Conservation (phyloP, 441 rosid genomes). For the Theobroma grandiflorum region DNA sequence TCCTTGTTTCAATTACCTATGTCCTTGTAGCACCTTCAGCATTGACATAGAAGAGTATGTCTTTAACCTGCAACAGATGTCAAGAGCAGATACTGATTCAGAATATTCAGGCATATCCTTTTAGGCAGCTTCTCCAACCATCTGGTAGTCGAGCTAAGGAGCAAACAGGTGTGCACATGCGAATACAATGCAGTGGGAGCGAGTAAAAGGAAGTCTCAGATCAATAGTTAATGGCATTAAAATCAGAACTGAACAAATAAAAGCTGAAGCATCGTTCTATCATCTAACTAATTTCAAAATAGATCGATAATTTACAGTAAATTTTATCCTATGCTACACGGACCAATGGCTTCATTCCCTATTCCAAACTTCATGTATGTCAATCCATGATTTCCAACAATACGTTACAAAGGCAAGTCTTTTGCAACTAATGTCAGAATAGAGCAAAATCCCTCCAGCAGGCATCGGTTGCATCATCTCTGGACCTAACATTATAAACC, state of each 20-base stretch:
- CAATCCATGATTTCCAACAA: constrained; percentile 33
- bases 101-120: not conserved
- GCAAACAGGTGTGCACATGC: not conserved
- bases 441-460: constrained; percentile 28
- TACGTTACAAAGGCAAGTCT: constrained; percentile 7
- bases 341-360: constrained; percentile 71
- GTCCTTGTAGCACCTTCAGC: not conserved
- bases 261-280: constrained; percentile 20
- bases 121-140: not conserved
- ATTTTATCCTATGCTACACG: constrained; percentile 47
- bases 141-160: not conserved
- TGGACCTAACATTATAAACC: constrained; percentile 33
- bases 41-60: not conserved
- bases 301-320: constrained; percentile 39
- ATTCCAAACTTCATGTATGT: constrained; percentile 38
- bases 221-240: constrained; percentile 20
- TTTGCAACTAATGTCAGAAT: constrained; percentile 29
- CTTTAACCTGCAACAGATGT: not conserved
- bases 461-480: constrained; percentile 30
- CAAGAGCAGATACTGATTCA: not conserved
- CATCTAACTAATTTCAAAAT: constrained; percentile 25
- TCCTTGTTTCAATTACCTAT: no score
- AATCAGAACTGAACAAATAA: not conserved
- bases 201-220: not conserved
- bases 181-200: not conserved